phyloP scores from a whole-genome alignment of 2,329 filamentous ascomycete genomes.

The Aurifilum marmelostoma region DNA sequence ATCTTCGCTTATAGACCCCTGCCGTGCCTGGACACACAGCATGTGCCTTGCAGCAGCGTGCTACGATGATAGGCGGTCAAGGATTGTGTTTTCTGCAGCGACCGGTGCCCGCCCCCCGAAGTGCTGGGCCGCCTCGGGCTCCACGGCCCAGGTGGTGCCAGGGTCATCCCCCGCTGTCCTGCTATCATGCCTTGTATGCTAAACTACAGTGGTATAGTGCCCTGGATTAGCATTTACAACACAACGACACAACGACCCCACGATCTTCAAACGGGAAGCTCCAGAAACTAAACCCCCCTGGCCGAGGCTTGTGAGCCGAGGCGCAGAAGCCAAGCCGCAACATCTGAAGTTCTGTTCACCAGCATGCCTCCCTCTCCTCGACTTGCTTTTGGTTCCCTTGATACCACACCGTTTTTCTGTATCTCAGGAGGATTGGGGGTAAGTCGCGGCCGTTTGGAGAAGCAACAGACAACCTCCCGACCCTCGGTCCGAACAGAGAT shows the following conservation, averaged over 20 bases:
- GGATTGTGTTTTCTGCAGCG: neutral
- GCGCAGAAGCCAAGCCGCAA: neutral
- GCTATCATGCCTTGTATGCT: neutral
- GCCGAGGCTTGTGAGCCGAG: constrained; percentile 3
- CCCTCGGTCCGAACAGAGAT: neutral
- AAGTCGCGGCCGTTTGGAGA: neutral
- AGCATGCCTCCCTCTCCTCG: neutral
- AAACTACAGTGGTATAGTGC: no score
- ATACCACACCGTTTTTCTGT: neutral
- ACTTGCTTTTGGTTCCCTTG: neutral
- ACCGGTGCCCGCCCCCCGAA: neutral
- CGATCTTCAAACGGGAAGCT: constrained; percentile 4
- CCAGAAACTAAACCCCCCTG: neutral
- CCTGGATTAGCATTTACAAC: neutral
- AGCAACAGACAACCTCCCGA: neutral
- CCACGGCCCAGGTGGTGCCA: neutral
- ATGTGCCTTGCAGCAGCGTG: neutral
- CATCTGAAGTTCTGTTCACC: neutral
- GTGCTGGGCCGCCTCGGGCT: neutral
- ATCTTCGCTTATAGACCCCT: neutral
- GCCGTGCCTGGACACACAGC: neutral
- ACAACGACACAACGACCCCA: neutral
- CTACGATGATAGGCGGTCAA: neutral
- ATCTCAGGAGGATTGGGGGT: neutral
- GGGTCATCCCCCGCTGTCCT: neutral